Percentiles rank a stretch among this genome's conserved stretches.
These are phyloP conservation scores for Sutorius eximius DNA, from an alignment of 1,284 basidiomycete species.

Conservation along the genomic window DNA sequence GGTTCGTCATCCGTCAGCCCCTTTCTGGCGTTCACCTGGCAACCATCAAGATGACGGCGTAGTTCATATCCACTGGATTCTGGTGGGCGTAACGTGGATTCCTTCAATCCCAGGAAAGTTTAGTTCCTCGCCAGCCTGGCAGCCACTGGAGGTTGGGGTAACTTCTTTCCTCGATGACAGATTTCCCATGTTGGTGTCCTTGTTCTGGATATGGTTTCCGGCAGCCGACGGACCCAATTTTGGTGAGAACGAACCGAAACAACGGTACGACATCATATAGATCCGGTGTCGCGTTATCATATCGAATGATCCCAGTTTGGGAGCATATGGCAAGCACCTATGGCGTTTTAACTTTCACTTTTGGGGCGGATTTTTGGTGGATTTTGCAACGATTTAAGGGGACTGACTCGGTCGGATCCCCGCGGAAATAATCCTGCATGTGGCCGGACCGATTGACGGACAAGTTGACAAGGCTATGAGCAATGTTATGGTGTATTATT, in stretches of 20 bases:
- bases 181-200: slow-evolving; percentile 12
- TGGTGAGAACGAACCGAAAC: slow-evolving; percentile 23
- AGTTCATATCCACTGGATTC: slow-evolving; percentile 8
- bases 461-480: neutral
- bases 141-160: neutral
- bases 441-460: neutral
- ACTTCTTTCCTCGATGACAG: slow-evolving; percentile 10
- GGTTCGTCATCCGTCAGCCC: neutral
- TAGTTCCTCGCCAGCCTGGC: neutral
- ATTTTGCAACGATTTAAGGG: slow-evolving; percentile 4
- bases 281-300: slow-evolving; percentile 17
- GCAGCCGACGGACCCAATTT: slow-evolving; percentile 1
- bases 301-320: neutral
- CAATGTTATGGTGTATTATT: slow-evolving; percentile 3
- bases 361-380: slow-evolving; percentile 15
- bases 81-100: neutral
- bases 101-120: slow-evolving; percentile 2
- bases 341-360: slow-evolving; percentile 4
- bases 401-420: slow-evolving; percentile 2
- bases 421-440: slow-evolving; percentile 9
- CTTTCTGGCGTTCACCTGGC: slow-evolving; percentile 15
- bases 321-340: slow-evolving; percentile 5
- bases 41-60: slow-evolving; percentile 18
- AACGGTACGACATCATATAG: slow-evolving; percentile 23
- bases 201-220: slow-evolving; percentile 18